phyloP scores from a whole-genome alignment of 208 protist genomes.

The Leishmania major region DNA sequence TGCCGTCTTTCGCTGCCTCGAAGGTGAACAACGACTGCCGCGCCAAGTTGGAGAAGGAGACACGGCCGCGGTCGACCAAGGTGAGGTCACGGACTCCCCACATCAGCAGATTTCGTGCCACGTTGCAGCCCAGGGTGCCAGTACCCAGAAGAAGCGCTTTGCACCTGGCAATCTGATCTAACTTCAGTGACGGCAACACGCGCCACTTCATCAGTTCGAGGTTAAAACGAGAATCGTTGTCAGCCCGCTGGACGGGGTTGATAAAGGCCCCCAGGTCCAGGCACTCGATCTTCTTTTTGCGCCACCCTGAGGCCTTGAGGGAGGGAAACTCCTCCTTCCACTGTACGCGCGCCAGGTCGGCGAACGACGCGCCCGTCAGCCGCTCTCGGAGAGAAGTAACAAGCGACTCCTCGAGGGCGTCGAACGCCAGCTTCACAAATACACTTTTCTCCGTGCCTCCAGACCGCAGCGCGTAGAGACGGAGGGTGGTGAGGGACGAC shows the following conservation, averaged over 20 bases:
- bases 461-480: conserved; percentile 51
- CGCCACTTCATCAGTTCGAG: conserved; percentile 98
- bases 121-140: conserved; percentile 98
- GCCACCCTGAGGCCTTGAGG: conserved; percentile 47
- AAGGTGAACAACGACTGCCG: conserved; percentile 88
- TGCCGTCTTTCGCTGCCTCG: conserved; percentile 74
- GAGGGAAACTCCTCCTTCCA: conserved; percentile 25
- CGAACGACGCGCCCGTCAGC: not conserved
- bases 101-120: conserved; percentile 95
- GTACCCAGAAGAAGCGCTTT: conserved; percentile 96
- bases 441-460: conserved; percentile 39
- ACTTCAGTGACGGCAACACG: conserved; percentile 92
- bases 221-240: conserved; percentile 88
- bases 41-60: conserved; percentile 97
- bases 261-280: conserved; percentile 85
- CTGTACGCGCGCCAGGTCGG: conserved; percentile 7
- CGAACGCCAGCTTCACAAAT: conserved; percentile 44
- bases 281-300: conserved; percentile 35
- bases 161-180: conserved; percentile 84
- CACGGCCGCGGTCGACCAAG: conserved; percentile 95
- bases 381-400: conserved; percentile 11
- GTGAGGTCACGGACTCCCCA: conserved; percentile 97
- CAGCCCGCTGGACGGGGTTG: conserved; percentile 82
- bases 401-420: conserved; percentile 25
- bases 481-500: conserved; percentile 38